A percentile compares a stretch with the other conserved stretches of the same genome.
Evolutionary conservation across 768 basidiomycete species (phyloP).

Genomic region (Mycena galopus): DNA sequence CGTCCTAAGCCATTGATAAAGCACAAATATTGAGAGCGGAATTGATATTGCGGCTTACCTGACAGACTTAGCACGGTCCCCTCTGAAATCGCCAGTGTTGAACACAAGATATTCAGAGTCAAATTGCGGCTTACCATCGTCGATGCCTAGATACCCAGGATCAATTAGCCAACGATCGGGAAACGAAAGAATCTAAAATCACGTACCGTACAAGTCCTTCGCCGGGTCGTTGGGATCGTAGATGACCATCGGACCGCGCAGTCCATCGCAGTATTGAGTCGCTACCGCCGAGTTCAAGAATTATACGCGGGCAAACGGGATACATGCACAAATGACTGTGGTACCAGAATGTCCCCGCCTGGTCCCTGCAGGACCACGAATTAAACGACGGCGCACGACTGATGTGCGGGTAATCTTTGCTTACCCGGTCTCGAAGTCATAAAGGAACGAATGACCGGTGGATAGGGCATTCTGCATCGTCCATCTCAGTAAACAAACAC

Average conservation of each 20-base stretch:
- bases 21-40: no score
- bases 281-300: neutral
- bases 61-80: no score
- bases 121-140: conserved; percentile 11
- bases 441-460: conserved; percentile 9
- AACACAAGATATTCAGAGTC: no score
- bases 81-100: no score
- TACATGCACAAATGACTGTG: conserved; percentile 17
- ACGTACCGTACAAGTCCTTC: conserved; percentile 13
- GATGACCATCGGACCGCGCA: conserved; percentile 12
- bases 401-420: neutral
- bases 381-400: no score
- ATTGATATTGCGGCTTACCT: no score
- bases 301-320: neutral
- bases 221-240: conserved; percentile 22
- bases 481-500: neutral
- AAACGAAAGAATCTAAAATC: neutral
- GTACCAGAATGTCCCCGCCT: conserved; percentile 23
- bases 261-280: conserved; percentile 14
- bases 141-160: neutral
- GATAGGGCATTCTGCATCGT: conserved; percentile 10
- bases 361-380: neutral
- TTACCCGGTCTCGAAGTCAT: conserved; percentile 12
- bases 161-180: neutral
- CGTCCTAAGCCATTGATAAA: conserved; percentile 64